These are phyloP conservation scores for Eudorina sp. DNA, from an alignment of 139 green algal species.

Conservation along the genomic window DNA sequence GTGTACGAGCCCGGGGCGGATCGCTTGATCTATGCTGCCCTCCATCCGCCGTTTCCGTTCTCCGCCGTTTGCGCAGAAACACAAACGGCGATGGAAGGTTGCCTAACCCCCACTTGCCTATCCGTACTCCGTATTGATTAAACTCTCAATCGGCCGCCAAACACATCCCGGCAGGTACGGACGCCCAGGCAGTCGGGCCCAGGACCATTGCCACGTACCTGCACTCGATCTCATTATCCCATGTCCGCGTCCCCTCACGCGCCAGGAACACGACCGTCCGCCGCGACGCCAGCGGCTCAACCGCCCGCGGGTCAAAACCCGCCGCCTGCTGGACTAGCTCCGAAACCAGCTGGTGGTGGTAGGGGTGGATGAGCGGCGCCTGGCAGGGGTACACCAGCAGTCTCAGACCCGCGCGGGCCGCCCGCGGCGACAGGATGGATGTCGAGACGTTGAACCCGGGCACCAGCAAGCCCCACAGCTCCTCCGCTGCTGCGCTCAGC, in stretches of 20 bases:
- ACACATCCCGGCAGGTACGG: no score
- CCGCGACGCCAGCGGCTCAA: not conserved
- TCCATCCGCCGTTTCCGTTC: no score
- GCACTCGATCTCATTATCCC: conserved; percentile 12
- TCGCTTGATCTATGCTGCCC: no score
- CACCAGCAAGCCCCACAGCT: not conserved
- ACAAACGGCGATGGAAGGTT: no score
- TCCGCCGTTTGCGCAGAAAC: no score
- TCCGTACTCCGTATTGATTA: no score
- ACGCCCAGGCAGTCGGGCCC: no score
- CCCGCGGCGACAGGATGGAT: not conserved
- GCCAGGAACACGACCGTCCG: not conserved
- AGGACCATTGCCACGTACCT: no score
- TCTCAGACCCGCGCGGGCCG: not conserved
- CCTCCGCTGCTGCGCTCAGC: not conserved
- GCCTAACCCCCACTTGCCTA: no score
- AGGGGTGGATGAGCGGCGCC: conserved; percentile 29
- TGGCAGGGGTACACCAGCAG: conserved; percentile 9
- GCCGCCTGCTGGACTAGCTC: not conserved
- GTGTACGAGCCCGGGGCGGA: no score
- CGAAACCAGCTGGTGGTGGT: conserved; percentile 7
- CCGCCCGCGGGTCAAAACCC: not conserved
- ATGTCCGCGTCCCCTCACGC: not conserved
- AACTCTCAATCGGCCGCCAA: no score
- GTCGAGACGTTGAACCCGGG: not conserved